Evolutionary conservation across 1,284 basidiomycete genomes (phyloP), one percentile per base, ranked within the genome.

Genomic region (Ustilago sp.): DNA sequence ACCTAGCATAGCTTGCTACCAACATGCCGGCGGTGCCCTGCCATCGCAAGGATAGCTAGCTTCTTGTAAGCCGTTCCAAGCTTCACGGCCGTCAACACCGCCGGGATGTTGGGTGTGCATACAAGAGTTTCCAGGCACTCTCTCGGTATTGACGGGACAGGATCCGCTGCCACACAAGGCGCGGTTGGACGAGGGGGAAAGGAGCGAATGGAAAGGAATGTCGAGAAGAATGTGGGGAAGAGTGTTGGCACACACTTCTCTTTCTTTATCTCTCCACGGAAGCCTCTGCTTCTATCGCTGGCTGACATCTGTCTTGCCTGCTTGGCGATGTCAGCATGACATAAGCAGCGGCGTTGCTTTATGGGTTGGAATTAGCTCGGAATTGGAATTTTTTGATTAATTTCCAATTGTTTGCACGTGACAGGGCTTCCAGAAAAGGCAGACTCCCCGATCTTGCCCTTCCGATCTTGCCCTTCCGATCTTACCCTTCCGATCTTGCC

Each of bases 401-500:
- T 28, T 28, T 28, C 23, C 23, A 28, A 28, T 3, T 28, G 23
- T 28, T 3, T 0, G 3, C 23, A 28, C 23, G 23, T 28, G 23
- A 28, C 23, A 28, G 3, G 23, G 23, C 23, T 39, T 50, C n/a
- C 48, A 31, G 12, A n/a, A 32, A 19, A 32, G 23, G 23, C 23
- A 28, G 3, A 28, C 23, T 28, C 23, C 3, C 23, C 23, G 23
- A 28, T 3, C 23, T 28, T 3, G 23, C 23, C 3, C 23, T 28
- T 28, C 69, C 69, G 69, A 66, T 72, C 69, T 63, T n/a, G n/a
- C 62, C 62, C 62, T n/a, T n/a, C 23, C 23, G 23, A 28, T 3
- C 23, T 28, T 3, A 3, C 23, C 3, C 23, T 28, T 28, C 23
- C 23, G 23, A 28, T 3, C 23, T 28, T 3, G 23, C 23, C 3